Evolutionary conservation across 2,329 filamentous ascomycete species (phyloP).

Genomic region (Aspergillus fijiensis): DNA sequence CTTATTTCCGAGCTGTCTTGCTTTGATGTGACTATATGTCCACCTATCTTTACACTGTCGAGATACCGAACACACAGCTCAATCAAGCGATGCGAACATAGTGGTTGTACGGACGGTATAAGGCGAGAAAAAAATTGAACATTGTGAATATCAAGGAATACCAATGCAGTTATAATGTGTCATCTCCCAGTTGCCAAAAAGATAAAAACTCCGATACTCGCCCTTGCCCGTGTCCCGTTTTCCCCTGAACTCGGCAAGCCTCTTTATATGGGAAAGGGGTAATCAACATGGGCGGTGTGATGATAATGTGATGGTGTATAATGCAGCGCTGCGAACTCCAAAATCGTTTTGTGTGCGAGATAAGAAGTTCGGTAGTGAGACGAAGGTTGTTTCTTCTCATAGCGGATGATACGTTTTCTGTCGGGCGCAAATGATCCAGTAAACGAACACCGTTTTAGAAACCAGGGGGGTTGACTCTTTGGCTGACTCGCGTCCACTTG

Average conservation of each 20-base stretch:
- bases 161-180: slow-evolving; percentile 17
- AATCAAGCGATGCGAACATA: not conserved
- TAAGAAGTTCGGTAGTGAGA: not conserved
- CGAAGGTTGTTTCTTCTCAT: not conserved
- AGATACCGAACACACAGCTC: not conserved
- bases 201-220: slow-evolving; percentile 33
- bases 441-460: slow-evolving; percentile 57
- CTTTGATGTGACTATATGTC: not conserved
- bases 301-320: slow-evolving; percentile 23
- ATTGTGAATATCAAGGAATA: slow-evolving; percentile 21
- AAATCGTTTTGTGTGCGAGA: slow-evolving; percentile 8
- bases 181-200: slow-evolving; percentile 34
- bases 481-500: slow-evolving; percentile 95
- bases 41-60: slow-evolving; percentile 1
- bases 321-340: slow-evolving; percentile 25
- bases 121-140: slow-evolving; percentile 26
- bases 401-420: not conserved
- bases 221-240: slow-evolving; percentile 19
- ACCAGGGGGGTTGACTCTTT: slow-evolving; percentile 89
- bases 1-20: slow-evolving; percentile 3
- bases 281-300: not conserved
- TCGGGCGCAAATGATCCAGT: not conserved
- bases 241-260: slow-evolving; percentile 14
- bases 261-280: slow-evolving; percentile 4
- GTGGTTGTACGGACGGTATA: slow-evolving; percentile 16